A percentile compares a stretch with the other conserved stretches of the same genome.
Conservation (phyloP, 176 grass and related monocot species). For the Luzula sylvatica region DNA sequence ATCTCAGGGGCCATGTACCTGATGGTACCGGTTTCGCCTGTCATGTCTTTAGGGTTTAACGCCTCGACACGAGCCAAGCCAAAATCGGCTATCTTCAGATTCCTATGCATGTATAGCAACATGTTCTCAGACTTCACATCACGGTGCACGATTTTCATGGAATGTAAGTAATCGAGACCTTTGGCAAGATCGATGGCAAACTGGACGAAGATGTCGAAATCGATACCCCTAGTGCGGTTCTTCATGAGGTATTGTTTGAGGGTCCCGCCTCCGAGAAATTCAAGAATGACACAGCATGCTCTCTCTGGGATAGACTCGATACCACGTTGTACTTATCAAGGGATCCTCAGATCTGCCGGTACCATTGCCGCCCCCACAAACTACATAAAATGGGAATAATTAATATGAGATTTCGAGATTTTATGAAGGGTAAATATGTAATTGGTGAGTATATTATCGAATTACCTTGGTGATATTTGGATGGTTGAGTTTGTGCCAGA, state of each 20-base stretch:
- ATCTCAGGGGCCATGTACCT: constrained; percentile 93
- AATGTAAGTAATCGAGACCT: constrained; percentile 76
- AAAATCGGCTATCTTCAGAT: constrained; percentile 84
- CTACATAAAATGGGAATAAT: no score
- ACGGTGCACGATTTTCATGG: constrained; percentile 63
- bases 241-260: no score
- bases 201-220: no score
- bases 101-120: constrained; percentile 50
- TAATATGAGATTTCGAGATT: not conserved
- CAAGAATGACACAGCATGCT: constrained; percentile 58
- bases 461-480: constrained; percentile 76
- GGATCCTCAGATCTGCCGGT: constrained; percentile 59
- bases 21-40: constrained; percentile 76
- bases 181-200: no score
- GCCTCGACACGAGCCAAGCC: constrained; percentile 81
- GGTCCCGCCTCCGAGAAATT: constrained; percentile 15
- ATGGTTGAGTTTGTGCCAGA: constrained; percentile 77
- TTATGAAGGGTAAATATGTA: not conserved
- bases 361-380: constrained; percentile 85
- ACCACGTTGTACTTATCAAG: constrained; percentile 7
- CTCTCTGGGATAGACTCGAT: not conserved
- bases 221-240: no score
- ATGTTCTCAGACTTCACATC: constrained; percentile 96
- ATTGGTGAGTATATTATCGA: no score
- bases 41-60: constrained; percentile 44